Base-by-base conservation (phyloP, 805 yeast genomes). In the Metschnikowia matae region DNA sequence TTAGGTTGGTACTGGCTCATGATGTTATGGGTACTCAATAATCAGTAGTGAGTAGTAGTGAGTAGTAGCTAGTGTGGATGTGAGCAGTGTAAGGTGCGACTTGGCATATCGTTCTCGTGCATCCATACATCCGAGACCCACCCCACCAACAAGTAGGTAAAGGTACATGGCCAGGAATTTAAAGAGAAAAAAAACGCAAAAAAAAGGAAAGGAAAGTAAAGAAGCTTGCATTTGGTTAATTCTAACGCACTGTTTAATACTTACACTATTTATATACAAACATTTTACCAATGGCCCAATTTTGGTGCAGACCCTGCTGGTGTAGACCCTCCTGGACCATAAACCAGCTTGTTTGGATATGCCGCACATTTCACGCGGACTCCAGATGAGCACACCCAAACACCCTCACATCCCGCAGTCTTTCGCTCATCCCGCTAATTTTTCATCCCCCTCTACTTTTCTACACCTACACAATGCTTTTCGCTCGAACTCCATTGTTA, bases 1-100 rank as follows among this genome's bases (percentile, higher is more conserved):
- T 58, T 58, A 15, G 62, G 62, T 41, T 58, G 62, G 47, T 49
- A 58, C 48, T 59, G 63, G 46, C 64, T 60, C 64, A 60, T 60
- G 17, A 23, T 8, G 29, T 26, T 3, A 11, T 8, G 11, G 29
- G 29, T 26, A 8, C 4, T 26, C 29, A 8, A 11, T 26, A 3
- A 11, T 26, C 29, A 26, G 29, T 26, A 8, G 29, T 26, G 6
- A 3, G 41, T 21, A 14, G 29, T 38, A 14, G 31, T 38, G 26
- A 5, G 40, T 3, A 20, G 40, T 34, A 23, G 26, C 26, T 3
- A 18, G 23, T 8, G 10, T 26, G 29, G 29, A 26, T 26, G 29
- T 26, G 3, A 26, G 29, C 29, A 23, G 13, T 35, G 20, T 6
- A 5, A 17, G 21, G 21, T 17, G 39, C 39, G 39, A 36, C 39